Evolutionary conservation across 2,329 filamentous ascomycete species (phyloP).

Genomic region (Celoporthe dispersa): DNA sequence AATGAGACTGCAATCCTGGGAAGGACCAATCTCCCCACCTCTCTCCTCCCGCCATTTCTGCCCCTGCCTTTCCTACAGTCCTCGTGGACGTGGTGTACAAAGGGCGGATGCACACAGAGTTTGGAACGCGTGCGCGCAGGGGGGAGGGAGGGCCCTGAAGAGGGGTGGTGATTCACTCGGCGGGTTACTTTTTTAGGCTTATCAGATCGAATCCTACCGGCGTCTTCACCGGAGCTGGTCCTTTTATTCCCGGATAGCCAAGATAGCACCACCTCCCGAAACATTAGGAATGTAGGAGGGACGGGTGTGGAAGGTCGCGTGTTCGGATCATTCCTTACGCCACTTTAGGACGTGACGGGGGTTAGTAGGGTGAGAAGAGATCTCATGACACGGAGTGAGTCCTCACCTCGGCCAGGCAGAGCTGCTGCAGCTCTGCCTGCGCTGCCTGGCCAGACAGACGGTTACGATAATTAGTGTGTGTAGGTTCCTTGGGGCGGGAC

Average conservation of each 20-base stretch:
- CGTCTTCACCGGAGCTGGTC: not conserved
- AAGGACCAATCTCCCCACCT: not conserved
- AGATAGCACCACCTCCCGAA: not conserved
- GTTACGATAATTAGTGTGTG: not conserved
- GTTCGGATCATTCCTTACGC: not conserved
- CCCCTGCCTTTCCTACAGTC: not conserved
- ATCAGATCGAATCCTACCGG: conserved; percentile 2
- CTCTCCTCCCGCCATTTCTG: not conserved
- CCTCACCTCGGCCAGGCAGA: not conserved
- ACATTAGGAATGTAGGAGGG: not conserved
- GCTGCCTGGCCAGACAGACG: not conserved
- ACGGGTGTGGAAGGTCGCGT: not conserved
- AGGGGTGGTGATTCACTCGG: not conserved
- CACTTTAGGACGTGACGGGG: not conserved
- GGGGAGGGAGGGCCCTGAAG: not conserved
- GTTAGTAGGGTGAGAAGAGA: not conserved
- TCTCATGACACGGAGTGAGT: not conserved
- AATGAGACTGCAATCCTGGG: not conserved
- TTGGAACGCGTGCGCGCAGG: not conserved
- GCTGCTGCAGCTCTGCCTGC: not conserved
- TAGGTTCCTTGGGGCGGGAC: not conserved
- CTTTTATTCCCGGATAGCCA: not conserved
- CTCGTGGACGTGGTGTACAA: not conserved
- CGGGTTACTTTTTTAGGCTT: not conserved
- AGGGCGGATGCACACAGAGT: not conserved